A percentile compares a stretch with the other conserved stretches of the same genome.
Conservation (phyloP, 192 early-diverging fungal species). For the Backusella westeae region DNA sequence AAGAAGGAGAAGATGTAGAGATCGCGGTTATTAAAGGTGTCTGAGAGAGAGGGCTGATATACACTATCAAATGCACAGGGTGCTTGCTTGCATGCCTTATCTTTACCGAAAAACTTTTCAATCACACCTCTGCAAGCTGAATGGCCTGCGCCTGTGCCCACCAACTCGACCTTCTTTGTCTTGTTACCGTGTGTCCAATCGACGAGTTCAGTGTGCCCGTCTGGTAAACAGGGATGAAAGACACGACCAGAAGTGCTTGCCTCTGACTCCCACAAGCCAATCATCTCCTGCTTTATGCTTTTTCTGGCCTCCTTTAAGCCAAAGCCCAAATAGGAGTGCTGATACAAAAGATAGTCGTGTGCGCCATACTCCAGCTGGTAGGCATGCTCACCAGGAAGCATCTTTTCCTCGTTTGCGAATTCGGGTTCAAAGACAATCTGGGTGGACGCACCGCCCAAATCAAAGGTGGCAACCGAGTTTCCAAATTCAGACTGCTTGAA, state of each 20-base stretch:
- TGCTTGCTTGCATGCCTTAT: constrained; percentile 46
- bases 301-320: constrained; percentile 87
- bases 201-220: constrained; percentile 56
- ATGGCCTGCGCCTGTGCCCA: constrained; percentile 61
- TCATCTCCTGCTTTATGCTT: constrained; percentile 58
- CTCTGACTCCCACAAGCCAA: constrained; percentile 28
- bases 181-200: constrained; percentile 7
- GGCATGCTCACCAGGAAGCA: constrained; percentile 68
- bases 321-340: constrained; percentile 94
- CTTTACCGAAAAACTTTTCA: constrained; percentile 75
- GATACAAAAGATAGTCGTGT: constrained; percentile 80
- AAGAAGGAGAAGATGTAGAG: constrained; percentile 97
- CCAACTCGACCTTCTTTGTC: constrained; percentile 28
- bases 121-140: constrained; percentile 50
- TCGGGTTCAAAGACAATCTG: constrained; percentile 97
- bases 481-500: constrained; percentile 33
- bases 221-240: constrained; percentile 68
- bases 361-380: constrained; percentile 70
- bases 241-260: constrained; percentile 37
- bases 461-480: constrained; percentile 87
- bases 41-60: constrained; percentile 78
- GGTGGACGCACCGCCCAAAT: constrained; percentile 95
- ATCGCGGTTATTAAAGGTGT: constrained; percentile 68
- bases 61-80: constrained; percentile 93
- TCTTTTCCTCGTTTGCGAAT: constrained; percentile 38